phyloP scores from a whole-genome alignment of 352 stramenopile species.

The Phytophthora hybrid region DNA sequence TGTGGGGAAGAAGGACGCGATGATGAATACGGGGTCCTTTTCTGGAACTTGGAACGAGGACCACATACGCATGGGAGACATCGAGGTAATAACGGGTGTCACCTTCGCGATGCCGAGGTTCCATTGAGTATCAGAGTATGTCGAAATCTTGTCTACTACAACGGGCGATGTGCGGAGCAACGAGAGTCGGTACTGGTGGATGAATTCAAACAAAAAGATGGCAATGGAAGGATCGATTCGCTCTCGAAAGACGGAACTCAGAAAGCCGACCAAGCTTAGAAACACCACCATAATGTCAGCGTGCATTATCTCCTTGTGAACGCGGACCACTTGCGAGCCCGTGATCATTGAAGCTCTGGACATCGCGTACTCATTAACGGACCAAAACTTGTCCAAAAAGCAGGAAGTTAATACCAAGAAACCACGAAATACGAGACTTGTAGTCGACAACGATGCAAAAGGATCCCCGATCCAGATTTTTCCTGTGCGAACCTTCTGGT shows the following conservation, averaged over 20 bases:
- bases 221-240: slow-evolving; percentile 39
- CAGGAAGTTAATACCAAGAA: slow-evolving; percentile 40
- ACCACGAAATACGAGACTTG: slow-evolving; percentile 26
- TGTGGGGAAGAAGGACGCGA: slow-evolving; percentile 30
- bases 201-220: slow-evolving; percentile 41
- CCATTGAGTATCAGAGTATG: slow-evolving; percentile 24
- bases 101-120: slow-evolving; percentile 17
- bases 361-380: slow-evolving; percentile 47
- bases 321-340: slow-evolving; percentile 16
- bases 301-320: slow-evolving; percentile 45
- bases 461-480: slow-evolving; percentile 58
- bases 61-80: slow-evolving; percentile 40
- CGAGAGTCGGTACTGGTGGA: slow-evolving; percentile 23
- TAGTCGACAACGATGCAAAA: slow-evolving; percentile 46
- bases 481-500: slow-evolving; percentile 37
- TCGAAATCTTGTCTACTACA: slow-evolving; percentile 18
- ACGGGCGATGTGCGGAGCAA: slow-evolving; percentile 22
- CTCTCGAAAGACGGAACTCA: slow-evolving; percentile 38
- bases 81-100: neutral
- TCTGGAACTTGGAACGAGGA: slow-evolving; percentile 32
- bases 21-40: slow-evolving; percentile 30
- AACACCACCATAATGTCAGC: slow-evolving; percentile 44
- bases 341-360: slow-evolving; percentile 31
- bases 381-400: slow-evolving; percentile 48
- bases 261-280: slow-evolving; percentile 34